Evolutionary conservation across 2,329 filamentous ascomycete species (phyloP).

Genomic region (Microdochium nivale): DNA sequence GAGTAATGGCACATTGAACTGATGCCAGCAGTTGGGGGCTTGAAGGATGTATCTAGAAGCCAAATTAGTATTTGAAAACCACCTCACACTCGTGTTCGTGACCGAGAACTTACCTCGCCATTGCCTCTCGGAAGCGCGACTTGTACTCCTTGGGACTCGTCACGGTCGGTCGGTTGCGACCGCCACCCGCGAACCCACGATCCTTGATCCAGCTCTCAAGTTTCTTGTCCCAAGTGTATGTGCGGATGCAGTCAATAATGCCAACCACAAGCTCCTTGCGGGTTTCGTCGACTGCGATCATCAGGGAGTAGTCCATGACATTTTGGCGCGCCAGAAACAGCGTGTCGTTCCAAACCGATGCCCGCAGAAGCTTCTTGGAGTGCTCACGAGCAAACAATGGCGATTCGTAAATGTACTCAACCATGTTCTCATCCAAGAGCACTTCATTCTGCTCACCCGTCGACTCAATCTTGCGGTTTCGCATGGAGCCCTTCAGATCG

Average conservation of each 20-base stretch:
- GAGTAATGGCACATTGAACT: constrained; percentile 38
- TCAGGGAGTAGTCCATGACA: constrained; percentile 98
- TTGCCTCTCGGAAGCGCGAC: constrained; percentile 88
- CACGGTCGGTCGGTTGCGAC: constrained; percentile 81
- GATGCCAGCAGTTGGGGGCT: constrained; percentile 68
- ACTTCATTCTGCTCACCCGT: constrained; percentile 97
- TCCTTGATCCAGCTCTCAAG: constrained; percentile 99
- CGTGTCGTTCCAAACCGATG: constrained; percentile 95
- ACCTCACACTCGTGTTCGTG: neutral
- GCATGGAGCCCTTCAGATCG: constrained; percentile 96
- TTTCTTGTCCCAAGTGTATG: constrained; percentile 99
- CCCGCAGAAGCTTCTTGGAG: constrained; percentile 84
- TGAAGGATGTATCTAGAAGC: constrained; percentile 57
- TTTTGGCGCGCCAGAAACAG: constrained; percentile 90
- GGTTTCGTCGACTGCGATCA: constrained; percentile 92
- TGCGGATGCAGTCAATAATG: constrained; percentile 97
- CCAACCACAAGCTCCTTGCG: constrained; percentile 90
- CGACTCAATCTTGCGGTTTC: constrained; percentile 92
- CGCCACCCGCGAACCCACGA: constrained; percentile 69
- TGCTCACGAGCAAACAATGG: constrained; percentile 93
- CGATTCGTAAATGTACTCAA: constrained; percentile 97
- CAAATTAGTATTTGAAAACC: neutral
- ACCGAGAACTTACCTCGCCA: constrained; percentile 65
- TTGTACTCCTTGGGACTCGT: constrained; percentile 98
- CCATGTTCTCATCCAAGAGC: constrained; percentile 94